Percentiles rank a stretch among this genome's conserved stretches.
These are phyloP conservation scores for Pichia nanzhaoensis DNA, from an alignment of 805 yeast species.

Conservation along the genomic window DNA sequence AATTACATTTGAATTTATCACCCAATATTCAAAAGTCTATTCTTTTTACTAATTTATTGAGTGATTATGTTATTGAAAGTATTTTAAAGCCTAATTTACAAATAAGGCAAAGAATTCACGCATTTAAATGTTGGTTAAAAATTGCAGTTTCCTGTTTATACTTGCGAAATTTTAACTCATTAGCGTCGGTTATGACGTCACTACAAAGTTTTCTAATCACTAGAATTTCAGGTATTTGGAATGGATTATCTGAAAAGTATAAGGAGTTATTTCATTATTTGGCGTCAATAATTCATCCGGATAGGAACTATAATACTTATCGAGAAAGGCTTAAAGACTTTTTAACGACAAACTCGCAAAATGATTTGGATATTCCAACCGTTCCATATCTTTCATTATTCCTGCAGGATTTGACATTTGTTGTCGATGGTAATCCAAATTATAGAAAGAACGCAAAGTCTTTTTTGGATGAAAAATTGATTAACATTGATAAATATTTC, in stretches of 20 bases:
- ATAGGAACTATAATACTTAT: constrained; percentile 65
- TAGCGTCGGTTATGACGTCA: constrained; percentile 73
- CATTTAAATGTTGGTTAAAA: constrained; percentile 65
- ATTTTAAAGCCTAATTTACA: constrained; percentile 47
- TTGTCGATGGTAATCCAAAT: constrained; percentile 75
- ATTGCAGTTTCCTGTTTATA: constrained; percentile 67
- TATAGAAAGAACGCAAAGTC: constrained; percentile 47
- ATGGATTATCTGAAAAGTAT: constrained; percentile 50
- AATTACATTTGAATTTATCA: constrained; percentile 50
- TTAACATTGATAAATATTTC: constrained; percentile 68
- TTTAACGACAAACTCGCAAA: constrained; percentile 39
- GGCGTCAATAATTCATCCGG: constrained; percentile 65
- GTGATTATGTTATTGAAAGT: constrained; percentile 68
- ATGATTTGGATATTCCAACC: constrained; percentile 45
- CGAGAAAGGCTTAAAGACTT: constrained; percentile 55
- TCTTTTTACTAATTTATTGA: constrained; percentile 62
- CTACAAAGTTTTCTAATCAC: constrained; percentile 67
- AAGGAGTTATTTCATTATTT: constrained; percentile 56
- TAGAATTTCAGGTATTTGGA: constrained; percentile 56
- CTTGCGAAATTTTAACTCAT: constrained; percentile 67
- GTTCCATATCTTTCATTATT: constrained; percentile 74
- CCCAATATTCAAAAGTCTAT: constrained; percentile 59
- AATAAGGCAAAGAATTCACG: constrained; percentile 43
- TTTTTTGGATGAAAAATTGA: constrained; percentile 49
- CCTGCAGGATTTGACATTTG: constrained; percentile 72